Base-by-base conservation (phyloP, 2,329 filamentous ascomycete genomes). In the Penicillium sp. region DNA sequence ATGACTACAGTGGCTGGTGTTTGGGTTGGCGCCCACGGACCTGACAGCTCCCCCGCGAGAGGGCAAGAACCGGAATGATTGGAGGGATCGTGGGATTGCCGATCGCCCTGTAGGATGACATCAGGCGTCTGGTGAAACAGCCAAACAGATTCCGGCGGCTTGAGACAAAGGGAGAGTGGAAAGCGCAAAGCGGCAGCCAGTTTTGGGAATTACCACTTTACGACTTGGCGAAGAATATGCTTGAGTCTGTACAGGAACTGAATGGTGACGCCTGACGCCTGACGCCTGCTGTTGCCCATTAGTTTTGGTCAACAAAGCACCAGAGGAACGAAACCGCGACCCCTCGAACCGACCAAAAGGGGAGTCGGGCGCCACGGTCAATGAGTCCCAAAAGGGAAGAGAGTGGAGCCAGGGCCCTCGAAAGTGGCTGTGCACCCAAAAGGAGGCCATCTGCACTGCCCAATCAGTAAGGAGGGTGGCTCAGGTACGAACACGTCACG, bases 121-220 rank as follows among this genome's bases (percentile, higher is more conserved):
- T 75, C 73, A 75, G 65, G 74, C 73, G 74, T 70, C 64, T 71
- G 58, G 65, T 74, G 72, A 74, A 75, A 75, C 73, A 59, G 42
- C 61, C 51, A 61, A 63, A 61, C 52, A 58, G 61, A 52, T 56
- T 43, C 49, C 55, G 49, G 62, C 58, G 63, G 64, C 64, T 64
- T 62, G 52, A 62, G 19, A 22, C 19, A 22, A 22, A 22, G 52
- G 59, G 60, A 62, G 48, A 64, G 60, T 61, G 55, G 48, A 46
- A 43, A 30, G n/a, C 26, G 45, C 45, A 48, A 48, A 48, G 13
- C 7, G 45, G 13, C 14, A n/a, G 26, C 26, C n/a, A 7, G 45
- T 16, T 19, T 48, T n/a, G 16, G 45, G 4, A 48, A 26, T 48
- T n/a, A 26, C 25, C 14, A 28, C 14, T 19, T 22, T 42, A 19